phyloP scores from a whole-genome alignment of 306 rosid species.

The Quillaja saponaria region DNA sequence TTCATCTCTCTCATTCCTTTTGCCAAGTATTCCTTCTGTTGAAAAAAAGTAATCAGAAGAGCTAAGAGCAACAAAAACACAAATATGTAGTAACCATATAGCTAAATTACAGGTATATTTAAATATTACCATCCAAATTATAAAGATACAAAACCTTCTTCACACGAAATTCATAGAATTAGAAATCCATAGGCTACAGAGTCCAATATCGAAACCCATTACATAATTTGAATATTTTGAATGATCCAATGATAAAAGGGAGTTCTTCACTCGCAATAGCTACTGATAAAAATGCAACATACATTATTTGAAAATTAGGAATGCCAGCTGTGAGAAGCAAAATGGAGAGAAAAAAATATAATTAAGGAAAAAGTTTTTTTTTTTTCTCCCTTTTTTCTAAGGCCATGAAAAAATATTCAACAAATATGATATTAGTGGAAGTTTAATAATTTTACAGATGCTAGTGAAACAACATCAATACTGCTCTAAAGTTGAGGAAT shows the following conservation, averaged over 20 bases:
- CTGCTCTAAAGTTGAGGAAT: too few relatives aligned
- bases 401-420: too few relatives aligned
- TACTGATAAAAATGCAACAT: background rate
- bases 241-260: too few relatives aligned
- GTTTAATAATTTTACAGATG: too few relatives aligned
- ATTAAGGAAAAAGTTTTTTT: too few relatives aligned
- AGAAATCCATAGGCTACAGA: background rate
- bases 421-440: too few relatives aligned
- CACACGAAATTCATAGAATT: slow-evolving; percentile 2
- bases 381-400: too few relatives aligned
- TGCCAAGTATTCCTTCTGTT: slow-evolving; percentile 78
- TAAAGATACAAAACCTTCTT: background rate
- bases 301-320: background rate
- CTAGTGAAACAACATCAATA: too few relatives aligned
- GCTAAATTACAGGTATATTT: slow-evolving; percentile 8
- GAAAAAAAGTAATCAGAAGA: slow-evolving; percentile 10
- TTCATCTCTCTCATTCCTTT: slow-evolving; percentile 80
- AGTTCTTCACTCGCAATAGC: slow-evolving; percentile 3
- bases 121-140: background rate
- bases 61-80: slow-evolving; percentile 6
- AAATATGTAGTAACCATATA: slow-evolving; percentile 1
- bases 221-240: background rate
- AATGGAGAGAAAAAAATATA: background rate
- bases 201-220: background rate
- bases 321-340: background rate